Conservation (phyloP, 1,139 yeast species). For the Candida sanyaensis region DNA sequence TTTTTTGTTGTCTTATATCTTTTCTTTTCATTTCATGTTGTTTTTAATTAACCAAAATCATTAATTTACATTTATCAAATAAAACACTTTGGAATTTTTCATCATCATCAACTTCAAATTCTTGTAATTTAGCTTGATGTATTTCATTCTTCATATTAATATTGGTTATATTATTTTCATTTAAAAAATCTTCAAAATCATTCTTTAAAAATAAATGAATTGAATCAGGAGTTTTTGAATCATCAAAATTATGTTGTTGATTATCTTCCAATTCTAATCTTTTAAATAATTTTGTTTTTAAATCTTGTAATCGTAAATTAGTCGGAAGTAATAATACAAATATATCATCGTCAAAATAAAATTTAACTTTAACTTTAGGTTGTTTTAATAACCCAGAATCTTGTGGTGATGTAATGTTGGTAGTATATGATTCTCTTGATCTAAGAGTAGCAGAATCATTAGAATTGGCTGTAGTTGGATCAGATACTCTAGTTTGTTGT, state of each 20-base stretch:
- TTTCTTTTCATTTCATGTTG: background rate
- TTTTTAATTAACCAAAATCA: slow-evolving; percentile 24
- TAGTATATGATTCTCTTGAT: slow-evolving; percentile 14
- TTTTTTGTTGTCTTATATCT: too few species aligned
- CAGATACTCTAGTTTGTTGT: slow-evolving; percentile 13
- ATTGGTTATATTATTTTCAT: slow-evolving; percentile 29
- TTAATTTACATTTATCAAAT: slow-evolving; percentile 49
- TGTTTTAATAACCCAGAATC: slow-evolving; percentile 11
- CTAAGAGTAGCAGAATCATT: slow-evolving; percentile 23
- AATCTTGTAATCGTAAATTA: slow-evolving; percentile 57
- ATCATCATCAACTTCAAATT: slow-evolving; percentile 43
- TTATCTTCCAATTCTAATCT: slow-evolving; percentile 46
- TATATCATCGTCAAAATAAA: slow-evolving; percentile 85
- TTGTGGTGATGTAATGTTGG: slow-evolving; percentile 8
- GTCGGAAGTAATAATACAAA: slow-evolving; percentile 81
- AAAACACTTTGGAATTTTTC: slow-evolving; percentile 43
- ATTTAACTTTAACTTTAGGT: slow-evolving; percentile 67
- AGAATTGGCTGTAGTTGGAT: slow-evolving; percentile 26
- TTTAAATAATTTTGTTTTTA: slow-evolving; percentile 64
- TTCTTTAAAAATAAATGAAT: slow-evolving; percentile 40
- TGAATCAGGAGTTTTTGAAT: slow-evolving; percentile 15
- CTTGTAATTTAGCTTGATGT: slow-evolving; percentile 25
- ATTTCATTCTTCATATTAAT: slow-evolving; percentile 24
- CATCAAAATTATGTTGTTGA: slow-evolving; percentile 16
- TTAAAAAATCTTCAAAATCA: slow-evolving; percentile 43